These are phyloP conservation scores for Arthrobotrys megalospora DNA, from an alignment of 2,329 filamentous ascomycete genomes.

Conservation along the genomic window DNA sequence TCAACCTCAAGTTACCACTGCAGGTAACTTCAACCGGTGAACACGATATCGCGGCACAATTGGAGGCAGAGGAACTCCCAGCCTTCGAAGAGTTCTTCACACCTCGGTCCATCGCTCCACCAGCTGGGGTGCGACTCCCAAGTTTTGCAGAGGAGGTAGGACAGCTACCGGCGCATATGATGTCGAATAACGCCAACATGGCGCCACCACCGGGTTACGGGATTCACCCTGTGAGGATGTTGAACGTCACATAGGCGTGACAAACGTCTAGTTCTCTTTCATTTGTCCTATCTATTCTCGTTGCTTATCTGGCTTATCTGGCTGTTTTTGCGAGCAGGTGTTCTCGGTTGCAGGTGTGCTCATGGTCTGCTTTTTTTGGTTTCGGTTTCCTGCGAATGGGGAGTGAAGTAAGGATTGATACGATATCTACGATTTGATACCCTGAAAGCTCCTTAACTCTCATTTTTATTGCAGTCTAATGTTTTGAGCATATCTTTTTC, in stretches of 20 bases:
- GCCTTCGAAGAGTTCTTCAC: constrained; percentile 63
- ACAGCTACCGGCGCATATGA: constrained; percentile 56
- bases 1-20: constrained; percentile 64
- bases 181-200: constrained; percentile 55
- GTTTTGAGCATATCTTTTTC: constrained; percentile 45
- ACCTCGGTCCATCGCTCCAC: constrained; percentile 62
- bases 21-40: constrained; percentile 59
- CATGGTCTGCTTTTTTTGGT: constrained; percentile 2
- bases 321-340: constrained; percentile 14
- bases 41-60: constrained; percentile 43
- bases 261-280: not conserved
- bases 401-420: constrained; percentile 26
- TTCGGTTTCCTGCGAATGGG: not conserved
- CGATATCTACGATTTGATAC: constrained; percentile 32
- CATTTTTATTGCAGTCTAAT: constrained; percentile 2
- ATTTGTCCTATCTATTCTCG: not conserved
- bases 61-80: constrained; percentile 52
- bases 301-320: not conserved
- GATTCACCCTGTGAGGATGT: constrained; percentile 19
- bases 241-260: constrained; percentile 39
- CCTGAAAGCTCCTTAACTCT: constrained; percentile 22
- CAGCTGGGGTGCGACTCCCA: constrained; percentile 27
- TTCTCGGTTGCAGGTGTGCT: constrained; percentile 1
- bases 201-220: constrained; percentile 58
- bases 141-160: constrained; percentile 49